These are phyloP conservation scores for Penicillium thymicola DNA, from an alignment of 2,329 filamentous ascomycete genomes.

Conservation along the genomic window DNA sequence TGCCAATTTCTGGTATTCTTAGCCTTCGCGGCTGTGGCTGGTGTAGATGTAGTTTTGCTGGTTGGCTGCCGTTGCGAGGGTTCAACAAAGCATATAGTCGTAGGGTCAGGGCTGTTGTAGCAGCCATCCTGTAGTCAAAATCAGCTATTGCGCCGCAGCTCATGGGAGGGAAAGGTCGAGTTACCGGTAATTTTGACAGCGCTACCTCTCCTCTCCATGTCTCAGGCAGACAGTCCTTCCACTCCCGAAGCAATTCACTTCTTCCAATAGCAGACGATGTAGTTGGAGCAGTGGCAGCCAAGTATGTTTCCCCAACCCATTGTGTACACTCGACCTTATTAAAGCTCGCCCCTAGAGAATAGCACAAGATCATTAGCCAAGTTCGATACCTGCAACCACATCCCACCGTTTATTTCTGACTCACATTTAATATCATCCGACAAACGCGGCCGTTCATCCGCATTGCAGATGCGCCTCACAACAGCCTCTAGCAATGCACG, in stretches of 20 bases:
- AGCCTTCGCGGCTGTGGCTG: slow-evolving; percentile 22
- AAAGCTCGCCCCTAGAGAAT: slow-evolving; percentile 38
- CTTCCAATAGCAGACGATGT: slow-evolving; percentile 29
- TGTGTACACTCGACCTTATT: slow-evolving; percentile 33
- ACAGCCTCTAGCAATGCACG: slow-evolving; percentile 38
- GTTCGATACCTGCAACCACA: not conserved
- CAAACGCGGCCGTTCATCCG: slow-evolving; percentile 20
- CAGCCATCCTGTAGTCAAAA: slow-evolving; percentile 25
- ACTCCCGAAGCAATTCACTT: slow-evolving; percentile 36
- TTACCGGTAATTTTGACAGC: slow-evolving; percentile 34
- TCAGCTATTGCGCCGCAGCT: not conserved
- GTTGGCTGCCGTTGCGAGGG: slow-evolving; percentile 29
- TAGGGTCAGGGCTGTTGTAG: slow-evolving; percentile 35
- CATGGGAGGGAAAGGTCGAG: not conserved
- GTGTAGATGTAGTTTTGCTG: slow-evolving; percentile 25
- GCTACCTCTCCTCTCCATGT: slow-evolving; percentile 38
- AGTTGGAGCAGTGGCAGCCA: slow-evolving; percentile 38
- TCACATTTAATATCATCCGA: slow-evolving; percentile 37
- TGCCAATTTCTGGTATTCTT: slow-evolving; percentile 45
- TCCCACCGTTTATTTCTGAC: slow-evolving; percentile 11
- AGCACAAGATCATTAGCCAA: not conserved
- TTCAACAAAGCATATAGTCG: slow-evolving; percentile 37
- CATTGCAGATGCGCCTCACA: slow-evolving; percentile 34
- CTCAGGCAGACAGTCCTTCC: slow-evolving; percentile 46
- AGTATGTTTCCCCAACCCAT: slow-evolving; percentile 42